Evolutionary conservation across 2,329 filamentous ascomycete species (phyloP).

Genomic region (Boeremia lycopersici): DNA sequence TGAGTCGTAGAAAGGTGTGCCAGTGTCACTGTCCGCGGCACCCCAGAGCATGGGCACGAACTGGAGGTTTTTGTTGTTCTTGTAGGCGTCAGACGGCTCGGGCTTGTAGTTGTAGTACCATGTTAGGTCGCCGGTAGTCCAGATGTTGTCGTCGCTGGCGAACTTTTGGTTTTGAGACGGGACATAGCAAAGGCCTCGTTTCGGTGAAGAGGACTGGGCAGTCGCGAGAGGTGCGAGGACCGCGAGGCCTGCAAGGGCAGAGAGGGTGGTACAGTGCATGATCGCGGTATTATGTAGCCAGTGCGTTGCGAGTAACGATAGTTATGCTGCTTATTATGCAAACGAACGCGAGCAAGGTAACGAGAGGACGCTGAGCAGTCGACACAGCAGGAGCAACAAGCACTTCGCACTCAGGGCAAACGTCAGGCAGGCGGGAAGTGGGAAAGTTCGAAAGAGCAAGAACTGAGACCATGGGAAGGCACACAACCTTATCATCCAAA

Average conservation of each 20-base stretch:
- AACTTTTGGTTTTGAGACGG: constrained; percentile 58
- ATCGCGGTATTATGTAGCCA: neutral
- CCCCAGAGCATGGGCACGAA: constrained; percentile 87
- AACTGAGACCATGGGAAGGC: neutral
- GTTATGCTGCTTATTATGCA: neutral
- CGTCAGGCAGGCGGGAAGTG: neutral
- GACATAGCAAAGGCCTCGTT: constrained; percentile 76
- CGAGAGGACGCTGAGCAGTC: constrained; percentile 14
- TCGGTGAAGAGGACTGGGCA: constrained; percentile 54
- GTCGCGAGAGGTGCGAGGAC: constrained; percentile 10
- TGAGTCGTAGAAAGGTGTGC: constrained; percentile 65
- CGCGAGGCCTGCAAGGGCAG: constrained; percentile 10
- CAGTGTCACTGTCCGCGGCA: constrained; percentile 49
- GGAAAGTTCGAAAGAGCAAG: constrained; percentile 1
- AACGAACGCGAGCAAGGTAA: neutral
- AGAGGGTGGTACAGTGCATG: constrained; percentile 11
- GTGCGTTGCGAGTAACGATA: neutral
- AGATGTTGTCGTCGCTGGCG: constrained; percentile 69
- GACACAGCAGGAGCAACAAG: constrained; percentile 11
- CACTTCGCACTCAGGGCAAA: neutral
- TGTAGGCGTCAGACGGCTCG: constrained; percentile 61
- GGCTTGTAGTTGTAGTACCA: constrained; percentile 86
- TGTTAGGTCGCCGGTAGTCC: constrained; percentile 66
- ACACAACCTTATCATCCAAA: constrained; percentile 13
- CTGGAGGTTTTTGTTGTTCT: constrained; percentile 57